phyloP scores from a whole-genome alignment of 164 flowering plant species.

The Litsea cubeba region DNA sequence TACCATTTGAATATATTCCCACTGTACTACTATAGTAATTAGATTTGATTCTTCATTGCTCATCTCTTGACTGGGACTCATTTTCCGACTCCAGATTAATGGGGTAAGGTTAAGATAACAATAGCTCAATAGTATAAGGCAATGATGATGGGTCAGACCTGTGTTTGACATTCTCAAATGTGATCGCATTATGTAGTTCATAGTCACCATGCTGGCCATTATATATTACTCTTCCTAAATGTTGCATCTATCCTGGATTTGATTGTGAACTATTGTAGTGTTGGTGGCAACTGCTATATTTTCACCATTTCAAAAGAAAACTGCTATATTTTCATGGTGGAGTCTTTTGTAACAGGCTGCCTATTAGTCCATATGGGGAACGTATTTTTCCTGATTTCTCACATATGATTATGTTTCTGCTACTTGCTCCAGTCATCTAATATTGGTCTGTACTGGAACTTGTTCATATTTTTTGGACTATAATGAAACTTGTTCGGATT shows the following conservation, averaged over 20 bases:
- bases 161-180: too few relatives aligned
- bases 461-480: not conserved
- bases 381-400: not conserved
- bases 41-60: too few relatives aligned
- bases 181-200: not conserved
- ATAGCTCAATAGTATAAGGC: too few relatives aligned
- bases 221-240: not conserved
- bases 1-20: too few relatives aligned
- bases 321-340: too few relatives aligned
- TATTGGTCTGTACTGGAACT: not conserved
- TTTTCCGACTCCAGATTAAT: too few relatives aligned
- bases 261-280: not conserved
- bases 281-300: not conserved
- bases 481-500: not conserved
- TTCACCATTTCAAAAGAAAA: too few relatives aligned
- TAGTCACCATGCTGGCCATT: not conserved
- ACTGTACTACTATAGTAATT: too few relatives aligned
- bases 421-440: not conserved
- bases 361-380: not conserved
- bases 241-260: not conserved
- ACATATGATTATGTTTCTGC: not conserved
- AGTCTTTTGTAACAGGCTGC: not conserved
- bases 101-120: too few relatives aligned
- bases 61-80: too few relatives aligned
- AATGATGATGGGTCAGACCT: too few relatives aligned